Base-by-base conservation (phyloP, 352 stramenopile species). In the Phytophthora aleatoria region DNA sequence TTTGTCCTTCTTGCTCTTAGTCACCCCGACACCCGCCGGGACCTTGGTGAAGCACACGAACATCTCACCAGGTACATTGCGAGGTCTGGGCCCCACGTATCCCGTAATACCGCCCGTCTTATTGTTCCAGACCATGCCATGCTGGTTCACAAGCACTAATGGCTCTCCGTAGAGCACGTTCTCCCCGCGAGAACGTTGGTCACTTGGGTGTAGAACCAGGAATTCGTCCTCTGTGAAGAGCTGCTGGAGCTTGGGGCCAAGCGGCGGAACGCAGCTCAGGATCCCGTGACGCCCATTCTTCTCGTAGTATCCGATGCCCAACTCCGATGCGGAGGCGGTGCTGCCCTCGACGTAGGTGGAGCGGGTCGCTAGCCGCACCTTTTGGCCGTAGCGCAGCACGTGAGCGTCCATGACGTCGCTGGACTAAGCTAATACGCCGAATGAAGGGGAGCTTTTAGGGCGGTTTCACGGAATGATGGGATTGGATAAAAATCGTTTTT, bases 71-170 rank as follows among this genome's bases (percentile, higher is more conserved):
- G 78, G 41, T 7, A 88, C 85, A 41, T 83, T 72, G 27, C 87
- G 85, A 24, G 83, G 71, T 20, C 87, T 73, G 13, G 87, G 87
- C 0, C 87, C 87, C 9, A 95, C 72, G 61, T 95, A 95, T 26
- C 87, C 87, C 41, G 87, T 95, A 69, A 95, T 94, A 31, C 87
- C 87, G 48, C 87, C 85, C 7, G 87, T 95, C 71, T 95, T 95
- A 68, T 95, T 95, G 76, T 95, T 95, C 87, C 85, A 95, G 33
- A 94, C 87, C 74, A 91, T 77, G 16, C 81, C 81, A 56, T 91
- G 77, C 67, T 94, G 87, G 67, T 95, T 94, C 60, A 95, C 81
- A 33, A 95, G 81, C 59, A 94, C 87, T 26, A 95, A 56, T 5
- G 79, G 69, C 54, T 92, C 79, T 42, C 85, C 83, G 50, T 91